These are phyloP conservation scores for Phaeotremella skinneri DNA, from an alignment of 768 basidiomycete species.

Conservation along the genomic window DNA sequence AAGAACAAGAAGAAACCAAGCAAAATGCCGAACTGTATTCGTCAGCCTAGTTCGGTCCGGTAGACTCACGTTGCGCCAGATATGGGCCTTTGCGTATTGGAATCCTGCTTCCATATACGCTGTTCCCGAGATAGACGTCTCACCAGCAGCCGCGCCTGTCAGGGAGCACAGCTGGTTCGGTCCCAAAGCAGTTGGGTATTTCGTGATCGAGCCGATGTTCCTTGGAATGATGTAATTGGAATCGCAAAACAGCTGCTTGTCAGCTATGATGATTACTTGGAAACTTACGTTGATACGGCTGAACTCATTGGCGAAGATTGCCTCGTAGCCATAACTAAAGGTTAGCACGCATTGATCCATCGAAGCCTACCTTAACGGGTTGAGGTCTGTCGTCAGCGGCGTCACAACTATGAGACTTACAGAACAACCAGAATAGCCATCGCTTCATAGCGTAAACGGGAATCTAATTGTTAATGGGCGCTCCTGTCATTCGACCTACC, in stretches of 20 bases:
- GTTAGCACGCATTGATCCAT: slow-evolving; percentile 59
- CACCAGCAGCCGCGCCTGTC: slow-evolving; percentile 63
- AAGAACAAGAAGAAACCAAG: slow-evolving; percentile 70
- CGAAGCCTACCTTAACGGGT: slow-evolving; percentile 78
- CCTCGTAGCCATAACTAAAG: slow-evolving; percentile 8
- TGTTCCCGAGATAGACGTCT: slow-evolving; percentile 58
- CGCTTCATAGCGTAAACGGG: slow-evolving; percentile 45
- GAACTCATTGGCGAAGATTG: slow-evolving; percentile 51
- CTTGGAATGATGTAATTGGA: slow-evolving; percentile 42
- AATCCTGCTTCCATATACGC: slow-evolving; percentile 63
- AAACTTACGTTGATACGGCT: slow-evolving; percentile 31
- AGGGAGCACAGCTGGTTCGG: slow-evolving; percentile 72
- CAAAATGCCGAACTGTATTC: slow-evolving; percentile 65
- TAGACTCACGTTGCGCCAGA: slow-evolving; percentile 46
- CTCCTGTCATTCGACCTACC: neutral
- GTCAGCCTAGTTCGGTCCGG: slow-evolving; percentile 55
- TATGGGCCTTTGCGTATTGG: slow-evolving; percentile 50
- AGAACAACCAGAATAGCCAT: slow-evolving; percentile 71
- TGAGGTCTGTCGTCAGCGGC: slow-evolving; percentile 60
- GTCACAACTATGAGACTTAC: slow-evolving; percentile 27
- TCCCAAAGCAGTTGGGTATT: slow-evolving; percentile 41
- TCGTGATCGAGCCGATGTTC: slow-evolving; percentile 39
- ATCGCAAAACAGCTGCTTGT: slow-evolving; percentile 37
- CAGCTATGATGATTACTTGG: neutral
- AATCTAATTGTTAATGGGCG: slow-evolving; percentile 25